Evolutionary conservation across 2,329 filamentous ascomycete species (phyloP).

Genomic region (Ceratocystis cubensis): DNA sequence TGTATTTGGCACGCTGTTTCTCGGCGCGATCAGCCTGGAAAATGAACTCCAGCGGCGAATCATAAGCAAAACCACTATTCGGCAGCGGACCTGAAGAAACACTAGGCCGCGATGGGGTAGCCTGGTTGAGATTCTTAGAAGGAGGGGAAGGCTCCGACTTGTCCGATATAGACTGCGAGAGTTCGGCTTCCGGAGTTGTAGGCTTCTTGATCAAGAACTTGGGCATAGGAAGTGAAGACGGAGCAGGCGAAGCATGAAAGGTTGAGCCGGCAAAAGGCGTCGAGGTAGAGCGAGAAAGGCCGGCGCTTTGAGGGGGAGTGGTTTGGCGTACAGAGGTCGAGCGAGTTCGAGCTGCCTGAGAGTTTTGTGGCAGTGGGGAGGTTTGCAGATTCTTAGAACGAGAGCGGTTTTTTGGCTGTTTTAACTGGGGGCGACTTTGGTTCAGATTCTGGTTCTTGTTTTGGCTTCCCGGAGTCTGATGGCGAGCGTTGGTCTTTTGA

Average conservation of each 20-base stretch:
- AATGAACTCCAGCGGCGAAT: conserved; percentile 78
- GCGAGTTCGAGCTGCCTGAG: conserved; percentile 31
- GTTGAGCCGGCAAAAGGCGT: conserved; percentile 80
- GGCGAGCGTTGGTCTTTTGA: conserved; percentile 29
- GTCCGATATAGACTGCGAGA: conserved; percentile 29
- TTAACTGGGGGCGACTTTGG: conserved; percentile 23
- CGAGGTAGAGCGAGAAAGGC: conserved; percentile 14
- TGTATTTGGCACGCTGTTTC: conserved; percentile 40
- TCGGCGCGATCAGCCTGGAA: conserved; percentile 80
- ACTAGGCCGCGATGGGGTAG: conserved; percentile 12
- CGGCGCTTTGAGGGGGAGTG: conserved; percentile 19
- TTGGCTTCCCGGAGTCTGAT: conserved; percentile 29
- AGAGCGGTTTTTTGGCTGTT: conserved; percentile 23
- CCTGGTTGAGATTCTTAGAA: neutral
- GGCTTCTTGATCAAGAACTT: conserved; percentile 59
- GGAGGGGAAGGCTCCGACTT: neutral
- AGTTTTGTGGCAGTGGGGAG: conserved; percentile 35
- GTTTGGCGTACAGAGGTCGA: conserved; percentile 16
- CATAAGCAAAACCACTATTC: conserved; percentile 28
- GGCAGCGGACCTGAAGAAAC: neutral
- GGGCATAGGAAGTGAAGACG: conserved; percentile 78
- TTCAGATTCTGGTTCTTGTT: conserved; percentile 21
- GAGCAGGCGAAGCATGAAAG: conserved; percentile 88
- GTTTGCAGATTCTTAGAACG: conserved; percentile 23
- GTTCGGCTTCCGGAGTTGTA: conserved; percentile 7